Base-by-base conservation (phyloP, 75 land plant genomes). In the Cupressus sempervirens region DNA sequence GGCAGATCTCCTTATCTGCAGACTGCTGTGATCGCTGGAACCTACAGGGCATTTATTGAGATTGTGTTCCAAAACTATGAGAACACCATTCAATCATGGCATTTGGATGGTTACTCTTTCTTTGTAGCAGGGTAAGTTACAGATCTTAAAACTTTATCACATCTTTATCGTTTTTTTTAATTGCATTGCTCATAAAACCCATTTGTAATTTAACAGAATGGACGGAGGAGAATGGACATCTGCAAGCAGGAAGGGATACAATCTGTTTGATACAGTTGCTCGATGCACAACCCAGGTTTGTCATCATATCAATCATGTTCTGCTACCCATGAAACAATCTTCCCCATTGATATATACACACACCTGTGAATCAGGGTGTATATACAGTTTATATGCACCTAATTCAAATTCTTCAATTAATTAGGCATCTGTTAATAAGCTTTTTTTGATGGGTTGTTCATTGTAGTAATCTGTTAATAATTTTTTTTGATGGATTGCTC, bases 71-170 rank as follows among this genome's bases (percentile, higher is more conserved):
- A 93, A 84, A 97, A 97, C 88, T 87, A 89, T 34, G 98, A 97
- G 85, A 91, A 86, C 36, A 70, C 89, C 20, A 75, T 96, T 20
- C 96, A 97, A 86, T 88, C 94, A 50, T 97, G 98, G 98, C 99
- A 97, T 88, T 82, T 82, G 53, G 95, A 94, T 91, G 99, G 99
- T 40, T 91, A 92, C 83, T 89, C 91, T 79, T 96, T 94, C 83
- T 97, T 94, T 91, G 95, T 94, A 62, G 96, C 92, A 65, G 99
- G 96, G 99, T 97, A 87, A 86, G 95, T 79, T n/a, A 7, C 12
- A 35, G n/a, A 80, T 43, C 34, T 29, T 13, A 26, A 38, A 48
- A 45, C 12, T 32, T 3, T 0, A 32, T 62, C 26, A 58, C 23
- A 26, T 23, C 26, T 20, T 72, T 72, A 3, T 4, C 12, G 12